Percentiles rank a stretch among this genome's conserved stretches.
phyloP scores from a whole-genome alignment of 1,284 basidiomycete species.

The Anthracocystis walkeri region DNA sequence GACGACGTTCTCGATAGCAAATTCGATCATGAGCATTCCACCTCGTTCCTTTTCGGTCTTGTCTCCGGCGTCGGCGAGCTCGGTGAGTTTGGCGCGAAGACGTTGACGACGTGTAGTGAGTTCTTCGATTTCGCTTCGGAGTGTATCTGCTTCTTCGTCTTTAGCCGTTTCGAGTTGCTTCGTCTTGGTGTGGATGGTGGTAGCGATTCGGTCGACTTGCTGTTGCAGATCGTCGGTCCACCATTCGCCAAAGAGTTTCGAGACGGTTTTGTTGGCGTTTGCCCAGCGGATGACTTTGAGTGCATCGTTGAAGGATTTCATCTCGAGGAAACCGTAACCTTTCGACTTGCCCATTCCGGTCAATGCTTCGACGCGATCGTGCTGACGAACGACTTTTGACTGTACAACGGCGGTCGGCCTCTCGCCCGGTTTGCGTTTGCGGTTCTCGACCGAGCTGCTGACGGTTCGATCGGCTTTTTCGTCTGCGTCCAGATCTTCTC shows the following conservation, averaged over 20 bases:
- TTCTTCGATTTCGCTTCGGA: slow-evolving; percentile 33
- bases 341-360: slow-evolving; percentile 87
- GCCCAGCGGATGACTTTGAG: slow-evolving; percentile 91
- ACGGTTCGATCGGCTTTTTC: slow-evolving; percentile 75
- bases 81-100: slow-evolving; percentile 45
- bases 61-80: slow-evolving; percentile 39
- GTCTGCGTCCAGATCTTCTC: slow-evolving; percentile 78
- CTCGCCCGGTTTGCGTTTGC: slow-evolving; percentile 70
- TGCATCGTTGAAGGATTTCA: slow-evolving; percentile 87
- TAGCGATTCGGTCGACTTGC: slow-evolving; percentile 41
- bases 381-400: slow-evolving; percentile 87
- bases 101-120: slow-evolving; percentile 53
- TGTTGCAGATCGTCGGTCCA: slow-evolving; percentile 61
- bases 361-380: slow-evolving; percentile 85
- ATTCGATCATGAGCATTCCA: slow-evolving; percentile 65
- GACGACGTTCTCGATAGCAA: slow-evolving; percentile 66
- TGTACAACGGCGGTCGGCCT: slow-evolving; percentile 78
- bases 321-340: slow-evolving; percentile 96
- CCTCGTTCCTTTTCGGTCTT: slow-evolving; percentile 58
- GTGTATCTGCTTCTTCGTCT: slow-evolving; percentile 27
- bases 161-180: slow-evolving; percentile 34
- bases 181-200: slow-evolving; percentile 41
- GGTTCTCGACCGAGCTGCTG: slow-evolving; percentile 50
- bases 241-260: slow-evolving; percentile 55
- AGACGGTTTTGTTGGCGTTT: slow-evolving; percentile 79